Percentiles rank a stretch among this genome's conserved stretches.
phyloP scores from a whole-genome alignment of 2,329 filamentous ascomycete genomes.

The Epichloe festucae region DNA sequence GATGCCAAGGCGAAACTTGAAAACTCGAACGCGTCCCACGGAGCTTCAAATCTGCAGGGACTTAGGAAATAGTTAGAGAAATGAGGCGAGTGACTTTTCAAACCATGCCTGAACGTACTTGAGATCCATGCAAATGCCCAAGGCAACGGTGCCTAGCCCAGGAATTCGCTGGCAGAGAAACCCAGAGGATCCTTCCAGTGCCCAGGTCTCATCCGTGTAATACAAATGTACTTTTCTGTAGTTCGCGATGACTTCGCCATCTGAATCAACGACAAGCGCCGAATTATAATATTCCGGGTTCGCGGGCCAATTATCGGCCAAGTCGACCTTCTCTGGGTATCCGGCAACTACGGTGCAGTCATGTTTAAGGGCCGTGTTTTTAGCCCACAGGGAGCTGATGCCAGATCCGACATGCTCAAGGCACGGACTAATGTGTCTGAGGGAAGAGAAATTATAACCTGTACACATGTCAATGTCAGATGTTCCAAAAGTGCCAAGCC shows the following conservation, averaged over 20 bases:
- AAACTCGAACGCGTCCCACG: slow-evolving; percentile 28
- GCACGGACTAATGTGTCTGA: slow-evolving; percentile 53
- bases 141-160: slow-evolving; percentile 36
- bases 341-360: slow-evolving; percentile 57
- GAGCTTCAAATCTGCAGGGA: slow-evolving; percentile 25
- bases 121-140: slow-evolving; percentile 53
- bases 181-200: slow-evolving; percentile 36
- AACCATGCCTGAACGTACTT: slow-evolving; percentile 31
- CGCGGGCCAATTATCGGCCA: slow-evolving; percentile 34
- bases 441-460: slow-evolving; percentile 68
- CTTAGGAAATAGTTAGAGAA: slow-evolving; percentile 7
- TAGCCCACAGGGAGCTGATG: slow-evolving; percentile 58
- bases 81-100: not conserved
- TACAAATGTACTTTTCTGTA: slow-evolving; percentile 50
- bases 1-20: slow-evolving; percentile 43
- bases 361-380: slow-evolving; percentile 49
- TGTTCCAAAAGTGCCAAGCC: not conserved
- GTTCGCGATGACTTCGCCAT: slow-evolving; percentile 48
- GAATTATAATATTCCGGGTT: slow-evolving; percentile 43
- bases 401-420: slow-evolving; percentile 56
- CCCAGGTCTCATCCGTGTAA: slow-evolving; percentile 49
- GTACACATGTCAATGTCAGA: not conserved
- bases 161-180: slow-evolving; percentile 35
- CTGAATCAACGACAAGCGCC: slow-evolving; percentile 37
- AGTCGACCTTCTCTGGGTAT: slow-evolving; percentile 58